phyloP scores from a whole-genome alignment of 495 filamentous ascomycete genomes.

The Stereocaulon alpinum region DNA sequence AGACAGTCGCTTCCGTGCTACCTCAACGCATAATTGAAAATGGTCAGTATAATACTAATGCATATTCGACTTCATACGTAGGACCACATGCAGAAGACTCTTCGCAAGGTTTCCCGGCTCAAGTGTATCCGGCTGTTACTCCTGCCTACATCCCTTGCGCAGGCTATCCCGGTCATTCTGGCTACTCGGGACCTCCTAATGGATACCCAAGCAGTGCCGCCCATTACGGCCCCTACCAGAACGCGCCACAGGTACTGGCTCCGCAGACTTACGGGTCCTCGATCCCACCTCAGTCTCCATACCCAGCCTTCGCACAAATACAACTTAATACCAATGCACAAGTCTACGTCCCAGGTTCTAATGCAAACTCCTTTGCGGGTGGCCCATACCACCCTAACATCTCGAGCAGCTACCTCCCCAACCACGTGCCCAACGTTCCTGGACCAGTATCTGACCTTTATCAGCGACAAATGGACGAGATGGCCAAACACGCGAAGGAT shows the following conservation, averaged over 20 bases:
- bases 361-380: conserved; percentile 4
- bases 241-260: not conserved
- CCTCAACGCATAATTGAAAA: not conserved
- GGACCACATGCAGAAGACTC: not conserved
- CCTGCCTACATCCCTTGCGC: not conserved
- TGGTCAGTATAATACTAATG: not conserved
- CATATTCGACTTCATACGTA: not conserved
- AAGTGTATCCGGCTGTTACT: not conserved
- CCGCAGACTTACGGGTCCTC: conserved; percentile 2
- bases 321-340: conserved; percentile 1
- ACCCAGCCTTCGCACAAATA: conserved; percentile 3
- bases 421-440: conserved; percentile 6
- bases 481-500: conserved; percentile 48
- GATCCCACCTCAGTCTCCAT: not conserved
- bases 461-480: conserved; percentile 44
- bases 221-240: not conserved
- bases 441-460: conserved; percentile 29
- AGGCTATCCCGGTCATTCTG: not conserved
- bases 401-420: not conserved
- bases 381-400: conserved; percentile 1
- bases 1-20: not conserved
- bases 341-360: conserved; percentile 1
- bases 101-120: not conserved
- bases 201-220: conserved; percentile 1
- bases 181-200: conserved; percentile 8